phyloP scores from a whole-genome alignment of 2,329 filamentous ascomycete species.

The Alternaria viburni region DNA sequence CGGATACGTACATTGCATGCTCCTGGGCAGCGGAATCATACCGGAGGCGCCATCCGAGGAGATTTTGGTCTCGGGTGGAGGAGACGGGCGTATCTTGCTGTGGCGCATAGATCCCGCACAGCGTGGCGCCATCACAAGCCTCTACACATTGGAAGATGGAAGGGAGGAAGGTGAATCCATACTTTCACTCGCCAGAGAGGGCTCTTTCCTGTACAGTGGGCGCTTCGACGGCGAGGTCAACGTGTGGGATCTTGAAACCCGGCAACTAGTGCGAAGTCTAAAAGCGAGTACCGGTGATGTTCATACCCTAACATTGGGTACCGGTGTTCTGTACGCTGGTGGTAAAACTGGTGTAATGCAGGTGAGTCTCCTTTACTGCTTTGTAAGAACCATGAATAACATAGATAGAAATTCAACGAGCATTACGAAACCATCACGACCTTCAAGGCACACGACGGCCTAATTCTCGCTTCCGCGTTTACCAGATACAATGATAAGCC shows the following conservation, averaged over 20 bases:
- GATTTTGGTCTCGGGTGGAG: conserved; percentile 86
- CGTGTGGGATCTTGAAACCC: conserved; percentile 95
- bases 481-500: conserved; percentile 72
- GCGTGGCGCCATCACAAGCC: conserved; percentile 69
- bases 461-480: conserved; percentile 83
- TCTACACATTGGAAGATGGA: conserved; percentile 70
- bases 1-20: conserved; percentile 96
- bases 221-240: conserved; percentile 88
- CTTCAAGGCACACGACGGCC: conserved; percentile 84
- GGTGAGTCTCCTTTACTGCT: conserved; percentile 53
- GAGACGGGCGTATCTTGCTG: conserved; percentile 93
- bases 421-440: conserved; percentile 80
- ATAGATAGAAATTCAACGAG: conserved; percentile 70
- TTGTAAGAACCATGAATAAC: conserved; percentile 21
- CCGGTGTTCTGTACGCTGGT: conserved; percentile 84
- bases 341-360: conserved; percentile 88
- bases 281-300: conserved; percentile 82
- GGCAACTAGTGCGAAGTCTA: conserved; percentile 86
- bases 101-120: conserved; percentile 74
- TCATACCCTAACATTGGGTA: conserved; percentile 83
- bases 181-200: conserved; percentile 83
- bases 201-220: conserved; percentile 90
- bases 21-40: conserved; percentile 76
- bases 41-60: conserved; percentile 74
- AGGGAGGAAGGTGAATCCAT: conserved; percentile 65